Conservation (phyloP, 148 eudicot species). For the Rhododendron vialii region DNA sequence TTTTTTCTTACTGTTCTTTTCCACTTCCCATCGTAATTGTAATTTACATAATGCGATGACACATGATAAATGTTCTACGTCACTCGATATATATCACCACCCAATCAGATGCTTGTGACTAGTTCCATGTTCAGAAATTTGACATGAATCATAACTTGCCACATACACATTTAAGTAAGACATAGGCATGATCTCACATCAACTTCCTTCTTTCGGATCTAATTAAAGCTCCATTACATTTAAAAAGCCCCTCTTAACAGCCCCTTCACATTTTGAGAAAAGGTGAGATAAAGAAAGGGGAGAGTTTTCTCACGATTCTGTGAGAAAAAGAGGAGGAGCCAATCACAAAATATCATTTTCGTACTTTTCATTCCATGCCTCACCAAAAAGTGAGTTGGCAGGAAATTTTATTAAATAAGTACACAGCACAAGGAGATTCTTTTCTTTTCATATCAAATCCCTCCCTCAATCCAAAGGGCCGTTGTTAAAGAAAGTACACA, state of each 20-base stretch:
- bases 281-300: no score
- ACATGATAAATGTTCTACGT: not conserved
- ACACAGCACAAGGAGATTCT: no score
- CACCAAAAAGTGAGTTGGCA: not conserved
- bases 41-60: no score
- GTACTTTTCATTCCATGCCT: not conserved
- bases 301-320: not conserved
- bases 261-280: no score
- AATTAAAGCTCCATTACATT: not conserved
- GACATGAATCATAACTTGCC: not conserved
- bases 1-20: not conserved
- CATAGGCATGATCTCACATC: not conserved
- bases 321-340: not conserved
- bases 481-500: not conserved
- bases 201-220: not conserved
- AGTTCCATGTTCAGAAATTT: not conserved
- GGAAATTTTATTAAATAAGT: no score
- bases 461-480: not conserved
- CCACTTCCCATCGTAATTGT: not conserved
- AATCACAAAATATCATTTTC: not conserved
- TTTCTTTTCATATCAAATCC: not conserved
- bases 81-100: not conserved
- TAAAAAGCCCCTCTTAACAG: no score
- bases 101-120: not conserved
- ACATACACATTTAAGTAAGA: not conserved